Evolutionary conservation across 352 stramenopile species (phyloP).

Genomic region (Phytophthora pini): DNA sequence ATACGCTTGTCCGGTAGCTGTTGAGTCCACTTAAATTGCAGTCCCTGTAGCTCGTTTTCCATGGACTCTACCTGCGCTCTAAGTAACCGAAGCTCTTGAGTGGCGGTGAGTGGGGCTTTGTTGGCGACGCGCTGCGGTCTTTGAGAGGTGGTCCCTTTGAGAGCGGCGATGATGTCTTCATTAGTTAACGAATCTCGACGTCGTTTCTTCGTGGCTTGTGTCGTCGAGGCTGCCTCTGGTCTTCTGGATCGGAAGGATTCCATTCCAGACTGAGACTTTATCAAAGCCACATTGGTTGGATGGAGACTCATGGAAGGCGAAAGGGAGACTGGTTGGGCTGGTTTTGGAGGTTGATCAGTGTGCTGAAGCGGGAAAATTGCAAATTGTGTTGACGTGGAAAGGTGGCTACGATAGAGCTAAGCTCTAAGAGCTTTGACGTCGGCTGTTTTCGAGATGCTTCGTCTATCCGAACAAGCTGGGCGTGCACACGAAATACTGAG

Average conservation of each 20-base stretch:
- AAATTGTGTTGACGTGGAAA: slow-evolving; percentile 6
- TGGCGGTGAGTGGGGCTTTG: slow-evolving; percentile 20
- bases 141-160: slow-evolving; percentile 6
- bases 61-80: slow-evolving; percentile 35
- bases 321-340: background rate
- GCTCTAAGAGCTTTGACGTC: background rate
- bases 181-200: slow-evolving; percentile 4
- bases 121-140: slow-evolving; percentile 15
- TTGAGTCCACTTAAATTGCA: slow-evolving; percentile 30
- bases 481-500: slow-evolving; percentile 6
- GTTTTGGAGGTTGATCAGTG: background rate
- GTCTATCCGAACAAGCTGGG: background rate
- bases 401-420: background rate
- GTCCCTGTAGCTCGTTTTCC: slow-evolving; percentile 33
- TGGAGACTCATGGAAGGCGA: background rate
- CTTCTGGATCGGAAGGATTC: slow-evolving; percentile 8
- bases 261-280: background rate
- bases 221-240: background rate
- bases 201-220: slow-evolving; percentile 21
- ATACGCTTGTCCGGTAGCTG: slow-evolving; percentile 28
- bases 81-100: slow-evolving; percentile 37
- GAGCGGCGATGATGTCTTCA: slow-evolving; percentile 13
- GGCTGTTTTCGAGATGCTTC: slow-evolving; percentile 9
- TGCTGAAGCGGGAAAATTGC: slow-evolving; percentile 16
- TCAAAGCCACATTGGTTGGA: slow-evolving; percentile 4